Evolutionary conservation across 1,139 yeast species (phyloP).

Genomic region (Taphrina deformans): DNA sequence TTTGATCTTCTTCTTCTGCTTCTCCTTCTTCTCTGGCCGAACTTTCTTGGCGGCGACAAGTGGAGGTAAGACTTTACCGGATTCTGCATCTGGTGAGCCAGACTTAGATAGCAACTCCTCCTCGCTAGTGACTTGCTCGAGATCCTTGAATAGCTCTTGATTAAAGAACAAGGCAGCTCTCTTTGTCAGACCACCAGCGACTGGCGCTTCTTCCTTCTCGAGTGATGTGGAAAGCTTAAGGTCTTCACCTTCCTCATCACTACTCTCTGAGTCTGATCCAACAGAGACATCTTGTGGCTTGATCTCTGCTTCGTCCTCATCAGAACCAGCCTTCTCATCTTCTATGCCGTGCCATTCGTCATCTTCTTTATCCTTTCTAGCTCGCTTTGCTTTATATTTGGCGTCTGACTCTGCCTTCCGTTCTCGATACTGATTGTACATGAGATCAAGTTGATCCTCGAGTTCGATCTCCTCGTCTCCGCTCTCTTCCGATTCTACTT

Average conservation of each 20-base stretch:
- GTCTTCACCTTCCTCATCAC: slow-evolving; percentile 71
- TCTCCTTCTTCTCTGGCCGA: slow-evolving; percentile 33
- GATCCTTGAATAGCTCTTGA: slow-evolving; percentile 65
- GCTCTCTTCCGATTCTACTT: slow-evolving; percentile 47
- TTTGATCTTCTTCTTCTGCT: slow-evolving; percentile 34
- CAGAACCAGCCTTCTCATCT: slow-evolving; percentile 36
- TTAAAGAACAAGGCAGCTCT: slow-evolving; percentile 77
- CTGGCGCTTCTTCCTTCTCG: slow-evolving; percentile 50
- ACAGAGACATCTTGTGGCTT: background rate
- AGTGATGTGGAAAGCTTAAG: slow-evolving; percentile 59
- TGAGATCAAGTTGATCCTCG: slow-evolving; percentile 46
- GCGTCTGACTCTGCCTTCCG: slow-evolving; percentile 77
- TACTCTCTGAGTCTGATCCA: slow-evolving; percentile 43
- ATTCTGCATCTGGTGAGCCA: slow-evolving; percentile 20
- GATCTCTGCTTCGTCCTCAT: slow-evolving; percentile 41
- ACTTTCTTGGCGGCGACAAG: slow-evolving; percentile 40
- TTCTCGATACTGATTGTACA: slow-evolving; percentile 75
- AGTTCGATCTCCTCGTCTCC: slow-evolving; percentile 69
- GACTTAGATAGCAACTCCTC: slow-evolving; percentile 13
- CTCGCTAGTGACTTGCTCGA: slow-evolving; percentile 44
- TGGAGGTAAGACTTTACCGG: slow-evolving; percentile 37
- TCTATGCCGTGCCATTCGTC: slow-evolving; percentile 79
- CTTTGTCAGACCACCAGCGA: slow-evolving; percentile 58
- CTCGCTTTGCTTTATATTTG: slow-evolving; percentile 71
- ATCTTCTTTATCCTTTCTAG: slow-evolving; percentile 68